Percentiles rank a stretch among this genome's conserved stretches.
Evolutionary conservation across 768 basidiomycete genomes (phyloP).

Genomic region (Tricholoma bakamatsutake): DNA sequence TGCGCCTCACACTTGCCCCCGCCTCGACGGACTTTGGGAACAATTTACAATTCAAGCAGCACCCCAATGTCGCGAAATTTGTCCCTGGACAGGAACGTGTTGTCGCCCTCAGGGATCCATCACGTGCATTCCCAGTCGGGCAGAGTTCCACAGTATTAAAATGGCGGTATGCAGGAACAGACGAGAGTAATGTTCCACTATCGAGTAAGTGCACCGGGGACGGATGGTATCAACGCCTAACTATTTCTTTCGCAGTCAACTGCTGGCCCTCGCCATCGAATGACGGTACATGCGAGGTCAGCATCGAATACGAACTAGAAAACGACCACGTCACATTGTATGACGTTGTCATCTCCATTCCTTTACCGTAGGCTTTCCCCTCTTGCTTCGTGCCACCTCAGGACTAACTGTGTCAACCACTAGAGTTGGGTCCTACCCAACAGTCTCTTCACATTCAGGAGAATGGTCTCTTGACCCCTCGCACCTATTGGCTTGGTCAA

Average conservation of each 20-base stretch:
- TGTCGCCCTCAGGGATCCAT: conserved; percentile 79
- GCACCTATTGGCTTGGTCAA: conserved; percentile 83
- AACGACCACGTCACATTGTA: conserved; percentile 73
- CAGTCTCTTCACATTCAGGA: conserved; percentile 68
- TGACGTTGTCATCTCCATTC: conserved; percentile 86
- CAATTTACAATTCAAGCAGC: conserved; percentile 92
- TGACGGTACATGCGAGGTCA: conserved; percentile 90
- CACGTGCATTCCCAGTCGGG: conserved; percentile 80
- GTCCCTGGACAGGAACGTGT: conserved; percentile 53
- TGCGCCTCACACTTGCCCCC: conserved; percentile 61
- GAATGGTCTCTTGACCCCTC: conserved; percentile 81
- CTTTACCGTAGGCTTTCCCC: conserved; percentile 71
- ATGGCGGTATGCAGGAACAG: conserved; percentile 88
- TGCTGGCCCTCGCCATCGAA: conserved; percentile 95
- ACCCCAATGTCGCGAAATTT: conserved; percentile 91
- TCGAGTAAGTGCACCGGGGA: conserved; percentile 56
- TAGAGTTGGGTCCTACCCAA: conserved; percentile 80
- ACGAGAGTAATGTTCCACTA: conserved; percentile 87
- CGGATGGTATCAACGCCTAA: neutral
- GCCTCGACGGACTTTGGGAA: conserved; percentile 51
- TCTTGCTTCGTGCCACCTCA: neutral
- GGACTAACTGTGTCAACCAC: neutral
- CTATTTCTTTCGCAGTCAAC: conserved; percentile 56
- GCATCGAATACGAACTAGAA: conserved; percentile 96
- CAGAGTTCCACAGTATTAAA: conserved; percentile 84